Evolutionary conservation across 331 rosid species (phyloP).

Genomic region (Prunus yedoensis): DNA sequence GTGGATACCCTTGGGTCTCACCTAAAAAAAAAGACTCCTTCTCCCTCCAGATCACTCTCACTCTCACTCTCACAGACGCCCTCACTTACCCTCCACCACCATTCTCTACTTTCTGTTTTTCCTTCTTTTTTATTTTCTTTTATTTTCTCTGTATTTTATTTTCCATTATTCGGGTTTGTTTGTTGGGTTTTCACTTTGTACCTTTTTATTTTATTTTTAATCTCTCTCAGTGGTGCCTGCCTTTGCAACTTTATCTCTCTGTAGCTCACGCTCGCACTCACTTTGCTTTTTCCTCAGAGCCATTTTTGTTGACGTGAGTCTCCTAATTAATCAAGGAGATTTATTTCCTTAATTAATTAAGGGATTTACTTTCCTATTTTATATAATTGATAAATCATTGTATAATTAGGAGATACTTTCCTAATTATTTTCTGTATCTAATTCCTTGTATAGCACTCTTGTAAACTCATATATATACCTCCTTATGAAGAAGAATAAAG

Average conservation of each 20-base stretch:
- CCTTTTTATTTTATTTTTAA: not conserved
- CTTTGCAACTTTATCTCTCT: not conserved
- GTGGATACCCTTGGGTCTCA: no score
- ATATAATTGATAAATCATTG: no score
- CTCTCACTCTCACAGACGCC: not conserved
- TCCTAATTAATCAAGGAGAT: no score
- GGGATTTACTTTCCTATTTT: no score
- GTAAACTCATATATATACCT: no score
- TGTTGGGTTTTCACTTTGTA: not conserved
- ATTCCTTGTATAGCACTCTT: no score
- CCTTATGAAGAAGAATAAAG: no score
- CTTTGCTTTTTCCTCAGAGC: not conserved
- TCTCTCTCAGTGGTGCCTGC: not conserved
- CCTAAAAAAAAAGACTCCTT: not conserved
- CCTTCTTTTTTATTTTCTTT: not conserved
- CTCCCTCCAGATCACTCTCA: not conserved
- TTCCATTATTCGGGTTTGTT: not conserved
- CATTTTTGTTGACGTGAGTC: constrained; percentile 6
- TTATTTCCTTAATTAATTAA: no score
- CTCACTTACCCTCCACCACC: not conserved
- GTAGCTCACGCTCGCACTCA: not conserved
- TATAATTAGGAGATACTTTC: no score
- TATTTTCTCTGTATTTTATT: not conserved
- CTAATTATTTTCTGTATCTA: no score
- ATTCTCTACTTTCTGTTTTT: not conserved